These are phyloP conservation scores for Rutstroemia sp. DNA, from an alignment of 2,329 filamentous ascomycete genomes.

Conservation along the genomic window DNA sequence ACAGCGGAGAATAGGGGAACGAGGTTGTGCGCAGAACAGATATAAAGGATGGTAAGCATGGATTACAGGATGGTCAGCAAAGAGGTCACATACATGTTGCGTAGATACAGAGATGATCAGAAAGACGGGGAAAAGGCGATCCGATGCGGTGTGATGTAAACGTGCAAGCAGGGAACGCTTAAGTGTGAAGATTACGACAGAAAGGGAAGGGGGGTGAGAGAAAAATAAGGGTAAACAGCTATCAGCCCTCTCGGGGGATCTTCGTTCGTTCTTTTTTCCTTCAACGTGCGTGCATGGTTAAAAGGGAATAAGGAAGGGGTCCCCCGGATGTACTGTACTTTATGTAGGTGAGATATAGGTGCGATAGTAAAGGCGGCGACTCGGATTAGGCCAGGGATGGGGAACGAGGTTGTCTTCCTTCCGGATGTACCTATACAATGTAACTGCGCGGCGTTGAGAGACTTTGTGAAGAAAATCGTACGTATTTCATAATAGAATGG, in stretches of 20 bases:
- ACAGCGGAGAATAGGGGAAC: too few species aligned
- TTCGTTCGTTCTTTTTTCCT: not conserved
- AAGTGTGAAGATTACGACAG: not conserved
- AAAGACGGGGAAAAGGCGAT: not conserved
- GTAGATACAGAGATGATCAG: too few species aligned
- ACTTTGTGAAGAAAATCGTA: too few species aligned
- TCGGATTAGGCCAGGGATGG: not conserved
- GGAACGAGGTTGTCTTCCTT: not conserved
- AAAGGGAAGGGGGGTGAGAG: not conserved
- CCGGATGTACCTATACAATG: not conserved
- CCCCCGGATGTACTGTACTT: too few species aligned
- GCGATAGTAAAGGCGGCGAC: not conserved
- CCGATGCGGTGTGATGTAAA: not conserved
- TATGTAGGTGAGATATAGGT: not conserved
- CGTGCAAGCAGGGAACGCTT: not conserved
- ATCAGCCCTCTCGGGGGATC: not conserved
- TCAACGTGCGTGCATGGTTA: not conserved
- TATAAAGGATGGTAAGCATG: too few species aligned
- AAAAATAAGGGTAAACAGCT: not conserved
- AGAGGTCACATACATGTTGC: too few species aligned
- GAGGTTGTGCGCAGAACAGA: too few species aligned
- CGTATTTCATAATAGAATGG: too few species aligned
- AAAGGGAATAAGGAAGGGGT: too few species aligned
- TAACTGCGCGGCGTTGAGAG: too few species aligned
- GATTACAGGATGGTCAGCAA: too few species aligned